A percentile compares a stretch with the other conserved stretches of the same genome.
These are phyloP conservation scores for Camelina hispida DNA, from an alignment of 345 rosid genomes.

Conservation along the genomic window DNA sequence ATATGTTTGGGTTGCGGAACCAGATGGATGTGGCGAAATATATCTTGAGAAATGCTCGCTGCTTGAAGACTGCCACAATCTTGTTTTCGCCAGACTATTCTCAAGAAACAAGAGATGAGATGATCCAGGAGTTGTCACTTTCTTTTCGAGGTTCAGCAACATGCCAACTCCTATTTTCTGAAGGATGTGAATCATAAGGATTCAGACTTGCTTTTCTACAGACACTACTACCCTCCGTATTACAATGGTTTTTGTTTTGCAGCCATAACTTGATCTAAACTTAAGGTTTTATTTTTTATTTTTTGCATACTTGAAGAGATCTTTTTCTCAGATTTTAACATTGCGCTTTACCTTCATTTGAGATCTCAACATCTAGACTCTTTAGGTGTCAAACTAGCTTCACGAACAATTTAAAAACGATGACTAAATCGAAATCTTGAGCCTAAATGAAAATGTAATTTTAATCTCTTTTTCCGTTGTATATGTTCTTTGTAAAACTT, in stretches of 20 bases:
- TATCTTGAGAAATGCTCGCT: neutral
- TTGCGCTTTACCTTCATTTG: too few species aligned
- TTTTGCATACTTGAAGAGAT: too few species aligned
- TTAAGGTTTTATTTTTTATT: too few species aligned
- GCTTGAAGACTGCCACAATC: neutral
- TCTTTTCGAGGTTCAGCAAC: neutral
- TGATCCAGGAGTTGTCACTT: neutral
- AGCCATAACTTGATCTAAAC: too few species aligned
- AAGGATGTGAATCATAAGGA: neutral
- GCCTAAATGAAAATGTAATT: too few species aligned
- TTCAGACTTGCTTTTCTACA: neutral
- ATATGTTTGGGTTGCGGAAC: neutral
- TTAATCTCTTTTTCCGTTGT: neutral
- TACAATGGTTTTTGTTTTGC: neutral
- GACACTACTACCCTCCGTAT: neutral
- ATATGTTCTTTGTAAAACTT: neutral
- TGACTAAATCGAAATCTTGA: neutral
- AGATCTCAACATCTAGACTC: too few species aligned
- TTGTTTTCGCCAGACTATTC: neutral
- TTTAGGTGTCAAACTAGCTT: too few species aligned
- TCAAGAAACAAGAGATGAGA: neutral
- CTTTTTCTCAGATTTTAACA: neutral
- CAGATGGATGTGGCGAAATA: conserved; percentile 1
- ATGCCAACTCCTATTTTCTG: neutral
- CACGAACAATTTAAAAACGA: too few species aligned